These are phyloP conservation scores for Ilex asprella DNA, from an alignment of 257 asterid genomes.

Conservation along the genomic window DNA sequence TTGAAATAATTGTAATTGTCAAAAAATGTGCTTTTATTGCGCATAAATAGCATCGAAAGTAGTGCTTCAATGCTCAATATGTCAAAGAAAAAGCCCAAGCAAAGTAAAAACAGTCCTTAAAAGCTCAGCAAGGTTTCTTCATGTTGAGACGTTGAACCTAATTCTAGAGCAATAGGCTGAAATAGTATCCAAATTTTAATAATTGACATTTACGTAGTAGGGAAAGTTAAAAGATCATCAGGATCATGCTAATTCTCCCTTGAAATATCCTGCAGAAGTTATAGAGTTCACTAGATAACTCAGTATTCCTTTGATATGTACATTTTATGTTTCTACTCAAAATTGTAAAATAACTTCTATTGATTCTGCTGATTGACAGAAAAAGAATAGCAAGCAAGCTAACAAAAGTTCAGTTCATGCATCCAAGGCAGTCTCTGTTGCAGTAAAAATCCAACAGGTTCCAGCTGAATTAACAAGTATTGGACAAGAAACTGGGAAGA, in stretches of 20 bases:
- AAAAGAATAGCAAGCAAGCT: neutral
- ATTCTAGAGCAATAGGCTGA: neutral
- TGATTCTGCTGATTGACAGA: neutral
- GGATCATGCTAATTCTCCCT: no score
- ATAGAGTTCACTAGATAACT: neutral
- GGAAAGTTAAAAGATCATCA: no score
- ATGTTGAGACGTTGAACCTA: neutral
- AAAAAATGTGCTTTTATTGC: neutral
- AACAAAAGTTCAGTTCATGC: neutral
- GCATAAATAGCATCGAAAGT: neutral
- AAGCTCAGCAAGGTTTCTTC: neutral
- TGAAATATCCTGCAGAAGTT: no score
- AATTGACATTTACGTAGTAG: neutral
- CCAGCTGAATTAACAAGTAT: neutral
- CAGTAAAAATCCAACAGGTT: neutral
- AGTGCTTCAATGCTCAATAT: neutral
- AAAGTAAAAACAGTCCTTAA: neutral
- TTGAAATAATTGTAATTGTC: neutral
- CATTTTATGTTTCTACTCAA: neutral
- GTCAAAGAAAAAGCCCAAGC: neutral
- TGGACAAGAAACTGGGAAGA: neutral
- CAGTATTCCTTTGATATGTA: neutral
- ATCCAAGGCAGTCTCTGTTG: neutral
- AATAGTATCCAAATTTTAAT: neutral
- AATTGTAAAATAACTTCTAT: neutral